Percentiles rank a stretch among this genome's conserved stretches.
Evolutionary conservation across 2,329 filamentous ascomycete genomes (phyloP).

Genomic region (Exophiala xenobiotica): DNA sequence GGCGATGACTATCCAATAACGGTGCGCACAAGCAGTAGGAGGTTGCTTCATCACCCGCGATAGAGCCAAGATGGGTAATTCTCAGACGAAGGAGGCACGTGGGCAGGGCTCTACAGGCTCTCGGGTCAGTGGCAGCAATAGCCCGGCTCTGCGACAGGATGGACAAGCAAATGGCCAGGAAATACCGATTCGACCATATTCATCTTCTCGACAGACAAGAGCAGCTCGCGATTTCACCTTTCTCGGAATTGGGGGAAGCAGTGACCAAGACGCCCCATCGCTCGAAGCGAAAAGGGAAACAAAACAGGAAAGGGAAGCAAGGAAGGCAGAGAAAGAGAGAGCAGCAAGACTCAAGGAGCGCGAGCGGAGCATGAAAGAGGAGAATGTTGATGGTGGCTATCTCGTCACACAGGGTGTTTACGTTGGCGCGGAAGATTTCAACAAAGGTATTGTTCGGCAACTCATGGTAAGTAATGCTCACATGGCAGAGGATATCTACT

Average conservation of each 20-base stretch:
- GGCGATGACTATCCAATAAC: conserved; percentile 14
- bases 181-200: conserved; percentile 15
- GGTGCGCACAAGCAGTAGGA: conserved; percentile 19
- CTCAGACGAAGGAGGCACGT: conserved; percentile 48
- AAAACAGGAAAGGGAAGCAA: conserved; percentile 84
- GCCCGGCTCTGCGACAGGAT: conserved; percentile 21
- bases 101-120: conserved; percentile 25
- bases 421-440: conserved; percentile 89
- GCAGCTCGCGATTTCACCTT: conserved; percentile 61
- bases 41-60: conserved; percentile 16
- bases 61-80: conserved; percentile 44
- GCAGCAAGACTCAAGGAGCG: conserved; percentile 74
- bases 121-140: conserved; percentile 21
- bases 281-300: conserved; percentile 73
- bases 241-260: conserved; percentile 53
- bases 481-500: conserved; percentile 53
- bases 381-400: conserved; percentile 91
- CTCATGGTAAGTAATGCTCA: conserved; percentile 66
- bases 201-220: conserved; percentile 50
- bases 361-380: conserved; percentile 84
- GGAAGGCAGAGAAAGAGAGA: conserved; percentile 79
- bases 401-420: conserved; percentile 93
- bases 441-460: conserved; percentile 81
- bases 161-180: conserved; percentile 16
- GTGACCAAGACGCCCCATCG: conserved; percentile 51